Evolutionary conservation across 257 asterid species (phyloP), one percentile per base, ranked within the genome.

Genomic region (Coffea canephora): DNA sequence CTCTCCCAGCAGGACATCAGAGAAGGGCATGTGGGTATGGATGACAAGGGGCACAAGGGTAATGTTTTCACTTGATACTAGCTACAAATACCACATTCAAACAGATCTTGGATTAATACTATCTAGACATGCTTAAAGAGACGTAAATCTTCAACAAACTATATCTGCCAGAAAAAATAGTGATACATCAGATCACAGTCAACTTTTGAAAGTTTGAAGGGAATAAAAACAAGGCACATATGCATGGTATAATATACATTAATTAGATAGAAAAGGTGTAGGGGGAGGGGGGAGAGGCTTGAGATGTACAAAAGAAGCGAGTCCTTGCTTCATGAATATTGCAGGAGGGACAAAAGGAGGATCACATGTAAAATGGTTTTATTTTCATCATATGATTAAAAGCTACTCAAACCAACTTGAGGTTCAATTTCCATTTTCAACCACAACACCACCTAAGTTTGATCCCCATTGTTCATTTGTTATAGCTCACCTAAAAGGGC

Each of bases 341-440:
- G 97, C 77, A 78, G 93, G 84, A 78, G 98, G 97, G 59, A 90
- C 97, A 84, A 95, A 95, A 41, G 96, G 98, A 84, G 99, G 97
- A 86, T 95, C 98, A 74, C 97, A 14, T 13, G 59, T 55, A 18
- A 54, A 4, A 74, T 7, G 41, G 4, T 11, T 27, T 41, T 31
- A 31, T 65, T 66, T 66, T 13, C 36, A 31, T 18, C 45, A 1
- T n/a, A 14, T 4, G 25, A 4, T 49, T 49, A 1, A 65, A 0
- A 64, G 6, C 69, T 34, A n/a, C 13, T 8, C 27, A 64, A 25
- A 64, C 4, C 36, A 64, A 64, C 55, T 18, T n/a, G 69, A 19
- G 39, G 27, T n/a, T 1, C 2, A 64, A 25, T 7, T 25, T 64
- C 69, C 41, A 64, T 34, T 3, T n/a, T 64, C 69, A 19, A 64